phyloP scores from a whole-genome alignment of 2,329 filamentous ascomycete species.

The Alternaria incomplexa region DNA sequence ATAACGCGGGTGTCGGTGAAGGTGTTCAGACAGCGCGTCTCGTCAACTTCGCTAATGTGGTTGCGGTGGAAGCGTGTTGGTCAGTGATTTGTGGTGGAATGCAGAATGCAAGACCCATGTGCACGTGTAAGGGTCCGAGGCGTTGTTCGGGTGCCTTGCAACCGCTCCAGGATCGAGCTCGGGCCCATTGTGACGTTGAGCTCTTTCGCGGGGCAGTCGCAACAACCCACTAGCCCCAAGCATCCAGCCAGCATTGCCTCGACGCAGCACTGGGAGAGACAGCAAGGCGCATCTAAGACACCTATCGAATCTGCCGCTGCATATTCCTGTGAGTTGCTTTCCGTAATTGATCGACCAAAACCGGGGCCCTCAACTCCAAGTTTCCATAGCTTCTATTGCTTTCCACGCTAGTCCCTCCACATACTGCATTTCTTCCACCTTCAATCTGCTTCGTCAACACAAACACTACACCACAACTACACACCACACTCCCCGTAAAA shows the following conservation, averaged over 20 bases:
- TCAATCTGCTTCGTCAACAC: constrained; percentile 31
- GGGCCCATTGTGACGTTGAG: constrained; percentile 36
- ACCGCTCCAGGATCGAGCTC: constrained; percentile 17
- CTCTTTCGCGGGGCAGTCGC: constrained; percentile 26
- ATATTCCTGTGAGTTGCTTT: constrained; percentile 3
- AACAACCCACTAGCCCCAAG: constrained; percentile 28
- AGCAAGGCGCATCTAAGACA: constrained; percentile 2
- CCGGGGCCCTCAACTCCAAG: constrained; percentile 28
- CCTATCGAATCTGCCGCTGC: background rate
- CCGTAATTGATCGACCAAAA: constrained; percentile 22
- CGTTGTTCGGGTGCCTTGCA: constrained; percentile 24
- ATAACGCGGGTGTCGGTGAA: constrained; percentile 2
- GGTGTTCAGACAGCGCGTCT: background rate
- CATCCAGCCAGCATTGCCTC: constrained; percentile 1
- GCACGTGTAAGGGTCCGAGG: constrained; percentile 13
- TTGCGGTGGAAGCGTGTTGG: background rate
- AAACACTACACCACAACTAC: constrained; percentile 23
- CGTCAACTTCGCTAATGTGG: background rate
- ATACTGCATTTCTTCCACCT: constrained; percentile 46
- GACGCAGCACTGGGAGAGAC: constrained; percentile 9
- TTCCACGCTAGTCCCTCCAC: constrained; percentile 48
- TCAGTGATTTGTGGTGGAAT: background rate
- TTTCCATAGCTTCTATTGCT: constrained; percentile 48
- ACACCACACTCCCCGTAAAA: constrained; percentile 11
- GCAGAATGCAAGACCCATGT: background rate